Evolutionary conservation across 495 filamentous ascomycete genomes (phyloP).

Genomic region (Ramalina peruviana): DNA sequence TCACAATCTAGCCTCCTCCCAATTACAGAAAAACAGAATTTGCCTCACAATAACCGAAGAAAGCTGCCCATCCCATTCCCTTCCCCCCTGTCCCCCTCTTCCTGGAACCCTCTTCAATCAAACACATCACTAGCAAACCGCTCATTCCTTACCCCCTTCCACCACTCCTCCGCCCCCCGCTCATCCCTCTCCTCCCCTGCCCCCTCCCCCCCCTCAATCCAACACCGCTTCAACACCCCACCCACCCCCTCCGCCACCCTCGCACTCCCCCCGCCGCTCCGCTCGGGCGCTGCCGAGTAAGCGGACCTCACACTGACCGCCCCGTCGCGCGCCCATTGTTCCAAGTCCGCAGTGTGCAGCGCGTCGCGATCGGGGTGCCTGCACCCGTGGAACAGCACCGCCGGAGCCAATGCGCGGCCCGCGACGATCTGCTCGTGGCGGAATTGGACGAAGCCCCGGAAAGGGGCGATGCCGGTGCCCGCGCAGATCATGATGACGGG

Average conservation of each 20-base stretch:
- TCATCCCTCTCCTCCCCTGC: conserved; percentile 9
- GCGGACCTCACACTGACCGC: conserved; percentile 44
- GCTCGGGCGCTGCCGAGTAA: conserved; percentile 29
- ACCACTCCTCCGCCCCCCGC: conserved; percentile 20
- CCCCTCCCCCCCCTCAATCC: conserved; percentile 22
- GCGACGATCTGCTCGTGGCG: conserved; percentile 41
- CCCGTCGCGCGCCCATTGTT: conserved; percentile 41
- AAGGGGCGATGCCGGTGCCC: conserved; percentile 49
- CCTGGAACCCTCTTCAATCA: conserved; percentile 22
- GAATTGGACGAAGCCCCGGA: conserved; percentile 59
- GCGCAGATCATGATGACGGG: conserved; percentile 53
- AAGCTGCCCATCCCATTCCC: too few relatives aligned
- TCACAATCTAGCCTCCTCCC: too few relatives aligned
- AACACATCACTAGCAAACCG: conserved; percentile 60
- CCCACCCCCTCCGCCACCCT: conserved; percentile 47
- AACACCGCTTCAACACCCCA: conserved; percentile 36
- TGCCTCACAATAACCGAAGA: too few relatives aligned
- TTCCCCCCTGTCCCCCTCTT: too few relatives aligned
- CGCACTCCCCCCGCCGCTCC: conserved; percentile 37
- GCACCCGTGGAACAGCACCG: conserved; percentile 53
- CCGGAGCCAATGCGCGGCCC: conserved; percentile 39
- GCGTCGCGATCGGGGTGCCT: conserved; percentile 41
- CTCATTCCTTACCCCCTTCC: conserved; percentile 37
- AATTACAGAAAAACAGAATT: too few relatives aligned
- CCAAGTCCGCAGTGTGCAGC: conserved; percentile 46